Evolutionary conservation across 805 yeast genomes (phyloP).

Genomic region (Yamadazyma insecticola): DNA sequence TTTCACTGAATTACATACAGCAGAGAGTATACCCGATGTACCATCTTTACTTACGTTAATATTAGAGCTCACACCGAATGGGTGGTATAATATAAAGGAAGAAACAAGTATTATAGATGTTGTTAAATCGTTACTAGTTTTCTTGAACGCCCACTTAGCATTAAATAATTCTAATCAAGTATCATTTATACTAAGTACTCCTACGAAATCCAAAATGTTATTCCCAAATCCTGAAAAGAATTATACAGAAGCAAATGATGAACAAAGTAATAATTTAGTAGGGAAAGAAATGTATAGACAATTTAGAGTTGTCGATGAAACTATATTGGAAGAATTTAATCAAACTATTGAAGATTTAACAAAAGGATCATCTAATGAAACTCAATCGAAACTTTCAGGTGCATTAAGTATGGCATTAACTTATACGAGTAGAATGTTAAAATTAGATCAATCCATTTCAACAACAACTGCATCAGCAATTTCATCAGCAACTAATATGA

Average conservation of each 20-base stretch:
- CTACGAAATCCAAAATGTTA: slow-evolving; percentile 61
- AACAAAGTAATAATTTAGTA: slow-evolving; percentile 23
- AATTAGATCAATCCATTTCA: slow-evolving; percentile 41
- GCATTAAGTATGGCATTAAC: slow-evolving; percentile 81
- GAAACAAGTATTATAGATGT: slow-evolving; percentile 54
- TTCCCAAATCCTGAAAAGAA: slow-evolving; percentile 50
- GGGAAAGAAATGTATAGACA: slow-evolving; percentile 76
- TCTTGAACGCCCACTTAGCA: slow-evolving; percentile 83
- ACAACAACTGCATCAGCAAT: slow-evolving; percentile 43
- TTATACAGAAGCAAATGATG: slow-evolving; percentile 3
- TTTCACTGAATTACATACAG: slow-evolving; percentile 32
- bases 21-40: slow-evolving; percentile 29
- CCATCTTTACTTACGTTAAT: slow-evolving; percentile 80
- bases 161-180: slow-evolving; percentile 80
- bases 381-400: slow-evolving; percentile 49
- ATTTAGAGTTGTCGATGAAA: slow-evolving; percentile 73
- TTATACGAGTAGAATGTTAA: slow-evolving; percentile 65
- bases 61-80: slow-evolving; percentile 69
- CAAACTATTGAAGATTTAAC: slow-evolving; percentile 17
- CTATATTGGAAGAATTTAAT: slow-evolving; percentile 58
- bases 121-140: slow-evolving; percentile 63
- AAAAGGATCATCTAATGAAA: slow-evolving; percentile 35
- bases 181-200: slow-evolving; percentile 72
- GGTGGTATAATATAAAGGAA: slow-evolving; percentile 52
- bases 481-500: slow-evolving; percentile 29